Percentiles rank a stretch among this genome's conserved stretches.
Conservation (phyloP, 1,139 yeast species). For the Magnusiomyces fungicola region DNA sequence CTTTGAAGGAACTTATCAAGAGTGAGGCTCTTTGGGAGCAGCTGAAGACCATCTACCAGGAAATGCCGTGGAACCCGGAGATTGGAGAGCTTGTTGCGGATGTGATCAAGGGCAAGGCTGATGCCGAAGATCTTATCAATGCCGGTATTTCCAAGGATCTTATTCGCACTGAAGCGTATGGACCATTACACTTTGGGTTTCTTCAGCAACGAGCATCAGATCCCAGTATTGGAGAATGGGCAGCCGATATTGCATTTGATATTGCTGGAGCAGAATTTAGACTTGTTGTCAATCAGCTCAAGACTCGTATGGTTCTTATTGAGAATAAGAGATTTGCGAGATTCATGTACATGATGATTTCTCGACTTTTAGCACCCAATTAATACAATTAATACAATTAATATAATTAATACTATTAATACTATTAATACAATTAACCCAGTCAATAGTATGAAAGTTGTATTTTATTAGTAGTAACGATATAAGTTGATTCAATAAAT, state of each 20-base stretch:
- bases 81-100: conserved; percentile 1
- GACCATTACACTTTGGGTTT: background rate
- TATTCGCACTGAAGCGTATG: background rate
- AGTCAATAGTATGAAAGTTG: too few species aligned
- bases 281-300: background rate
- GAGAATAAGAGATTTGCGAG: background rate
- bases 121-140: background rate
- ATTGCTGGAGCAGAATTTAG: background rate
- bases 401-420: too few species aligned
- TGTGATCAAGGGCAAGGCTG: background rate
- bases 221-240: background rate
- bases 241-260: background rate
- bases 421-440: too few species aligned
- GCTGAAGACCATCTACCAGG: background rate
- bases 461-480: too few species aligned
- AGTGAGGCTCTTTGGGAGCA: background rate
- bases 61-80: background rate
- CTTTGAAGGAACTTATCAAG: background rate
- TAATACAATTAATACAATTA: too few species aligned
- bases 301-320: background rate
- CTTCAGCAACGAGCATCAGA: background rate
- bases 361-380: background rate
- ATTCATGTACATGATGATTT: background rate
- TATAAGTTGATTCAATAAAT: too few species aligned
- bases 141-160: background rate